Evolutionary conservation across 2,329 filamentous ascomycete genomes (phyloP).

Genomic region (Boeremia exigua): DNA sequence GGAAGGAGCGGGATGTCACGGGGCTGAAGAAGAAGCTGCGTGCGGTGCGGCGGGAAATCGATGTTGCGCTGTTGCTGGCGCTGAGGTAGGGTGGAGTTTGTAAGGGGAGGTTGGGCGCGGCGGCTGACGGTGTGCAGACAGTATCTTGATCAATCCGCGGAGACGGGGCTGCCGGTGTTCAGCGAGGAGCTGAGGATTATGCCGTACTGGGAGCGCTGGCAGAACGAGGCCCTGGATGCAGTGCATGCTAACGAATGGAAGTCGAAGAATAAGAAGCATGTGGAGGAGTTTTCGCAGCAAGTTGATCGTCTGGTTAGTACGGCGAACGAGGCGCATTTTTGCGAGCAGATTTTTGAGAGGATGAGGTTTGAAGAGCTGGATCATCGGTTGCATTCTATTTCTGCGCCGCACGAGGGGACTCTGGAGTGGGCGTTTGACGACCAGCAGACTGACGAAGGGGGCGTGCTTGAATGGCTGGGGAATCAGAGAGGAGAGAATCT

Average conservation of each 20-base stretch:
- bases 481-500: constrained; percentile 33
- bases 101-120: background rate
- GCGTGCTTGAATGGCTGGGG: constrained; percentile 38
- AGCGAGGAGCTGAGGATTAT: constrained; percentile 22
- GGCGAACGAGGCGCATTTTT: constrained; percentile 34
- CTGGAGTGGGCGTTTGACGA: constrained; percentile 36
- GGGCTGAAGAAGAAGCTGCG: constrained; percentile 34
- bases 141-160: constrained; percentile 38
- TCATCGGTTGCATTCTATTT: constrained; percentile 32
- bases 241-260: constrained; percentile 37
- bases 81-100: constrained; percentile 19
- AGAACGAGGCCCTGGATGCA: constrained; percentile 33
- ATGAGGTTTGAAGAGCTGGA: constrained; percentile 34
- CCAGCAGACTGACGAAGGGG: constrained; percentile 19
- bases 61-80: constrained; percentile 33
- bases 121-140: constrained; percentile 20
- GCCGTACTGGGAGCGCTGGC: constrained; percentile 35
- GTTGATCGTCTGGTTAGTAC: constrained; percentile 28
- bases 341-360: constrained; percentile 28
- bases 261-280: constrained; percentile 35
- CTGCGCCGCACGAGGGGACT: constrained; percentile 25
- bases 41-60: constrained; percentile 31
- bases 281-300: constrained; percentile 36
- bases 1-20: constrained; percentile 39
- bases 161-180: constrained; percentile 34